Percentiles rank a stretch among this genome's conserved stretches.
Evolutionary conservation across 1,139 yeast genomes (phyloP).

Genomic region (Blastobotrys proliferans): DNA sequence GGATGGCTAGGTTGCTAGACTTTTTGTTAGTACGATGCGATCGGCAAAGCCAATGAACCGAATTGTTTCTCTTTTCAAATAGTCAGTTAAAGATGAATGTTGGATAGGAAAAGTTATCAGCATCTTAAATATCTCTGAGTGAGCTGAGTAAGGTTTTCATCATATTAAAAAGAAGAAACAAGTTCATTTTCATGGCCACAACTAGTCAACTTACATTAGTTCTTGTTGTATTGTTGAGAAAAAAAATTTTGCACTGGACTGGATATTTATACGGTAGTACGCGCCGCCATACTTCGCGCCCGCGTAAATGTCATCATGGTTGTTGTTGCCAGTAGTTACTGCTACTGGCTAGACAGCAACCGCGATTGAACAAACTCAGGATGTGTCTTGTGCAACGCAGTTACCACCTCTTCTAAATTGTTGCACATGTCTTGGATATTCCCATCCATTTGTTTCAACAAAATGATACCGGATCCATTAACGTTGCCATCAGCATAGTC

Average conservation of each 20-base stretch:
- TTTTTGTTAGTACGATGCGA: not conserved
- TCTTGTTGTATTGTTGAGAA: not conserved
- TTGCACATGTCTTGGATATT: conserved; percentile 27
- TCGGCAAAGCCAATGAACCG: not conserved
- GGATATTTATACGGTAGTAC: too few relatives aligned
- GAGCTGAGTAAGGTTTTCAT: conserved; percentile 39
- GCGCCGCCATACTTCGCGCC: too few relatives aligned
- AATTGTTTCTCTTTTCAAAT: not conserved
- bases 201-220: too few relatives aligned
- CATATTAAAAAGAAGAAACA: conserved; percentile 10
- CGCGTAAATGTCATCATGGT: too few relatives aligned
- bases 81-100: conserved; percentile 12
- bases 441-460: conserved; percentile 32
- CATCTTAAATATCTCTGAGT: conserved; percentile 34
- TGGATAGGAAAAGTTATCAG: conserved; percentile 19
- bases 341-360: too few relatives aligned
- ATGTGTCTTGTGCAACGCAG: conserved; percentile 12
- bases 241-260: conserved; percentile 4
- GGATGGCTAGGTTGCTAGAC: too few relatives aligned
- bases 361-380: conserved; percentile 11
- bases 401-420: conserved; percentile 27
- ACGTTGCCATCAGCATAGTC: conserved; percentile 16
- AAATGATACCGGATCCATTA: conserved; percentile 13
- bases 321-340: too few relatives aligned
- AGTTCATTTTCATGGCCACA: too few relatives aligned